phyloP scores from a whole-genome alignment of 2,329 filamentous ascomycete genomes.

The Penicillium sp. region DNA sequence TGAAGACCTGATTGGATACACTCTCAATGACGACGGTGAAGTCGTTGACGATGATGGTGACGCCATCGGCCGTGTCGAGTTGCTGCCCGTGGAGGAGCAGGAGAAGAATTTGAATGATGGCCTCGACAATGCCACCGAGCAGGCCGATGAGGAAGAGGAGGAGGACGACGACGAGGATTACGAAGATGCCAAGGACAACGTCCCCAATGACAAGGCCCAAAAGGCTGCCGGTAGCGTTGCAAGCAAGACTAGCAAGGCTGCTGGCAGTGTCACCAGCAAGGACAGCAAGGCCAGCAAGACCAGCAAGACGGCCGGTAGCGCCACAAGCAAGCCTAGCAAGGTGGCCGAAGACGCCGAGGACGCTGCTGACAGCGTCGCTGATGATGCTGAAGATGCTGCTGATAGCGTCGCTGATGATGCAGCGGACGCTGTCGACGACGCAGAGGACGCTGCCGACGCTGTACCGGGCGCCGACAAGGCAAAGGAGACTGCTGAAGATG shows the following conservation, averaged over 20 bases:
- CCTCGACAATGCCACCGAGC: slow-evolving; percentile 43
- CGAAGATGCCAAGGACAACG: slow-evolving; percentile 36
- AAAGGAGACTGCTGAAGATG: no score
- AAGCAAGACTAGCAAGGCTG: no score
- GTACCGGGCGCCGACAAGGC: neutral
- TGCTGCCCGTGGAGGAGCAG: slow-evolving; percentile 24
- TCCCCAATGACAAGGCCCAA: slow-evolving; percentile 6
- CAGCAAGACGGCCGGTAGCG: slow-evolving; percentile 11
- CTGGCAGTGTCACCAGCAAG: no score
- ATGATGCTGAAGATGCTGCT: slow-evolving; percentile 17
- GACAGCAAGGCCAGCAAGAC: slow-evolving; percentile 4
- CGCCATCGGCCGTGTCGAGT: slow-evolving; percentile 30
- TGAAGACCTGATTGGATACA: slow-evolving; percentile 32
- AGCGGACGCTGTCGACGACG: slow-evolving; percentile 15
- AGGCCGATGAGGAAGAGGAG: slow-evolving; percentile 46
- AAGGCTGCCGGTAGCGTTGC: slow-evolving; percentile 2
- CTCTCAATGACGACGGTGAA: slow-evolving; percentile 38
- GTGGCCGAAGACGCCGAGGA: no score
- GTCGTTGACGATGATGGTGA: slow-evolving; percentile 38
- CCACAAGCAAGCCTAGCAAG: slow-evolving; percentile 15
- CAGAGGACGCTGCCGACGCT: slow-evolving; percentile 21
- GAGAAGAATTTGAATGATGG: slow-evolving; percentile 33
- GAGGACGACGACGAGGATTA: slow-evolving; percentile 41
- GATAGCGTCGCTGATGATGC: slow-evolving; percentile 1
- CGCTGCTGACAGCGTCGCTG: no score